Evolutionary conservation across 2,329 filamentous ascomycete genomes (phyloP), one percentile per base, ranked within the genome.

Genomic region (Fusarium globosum): DNA sequence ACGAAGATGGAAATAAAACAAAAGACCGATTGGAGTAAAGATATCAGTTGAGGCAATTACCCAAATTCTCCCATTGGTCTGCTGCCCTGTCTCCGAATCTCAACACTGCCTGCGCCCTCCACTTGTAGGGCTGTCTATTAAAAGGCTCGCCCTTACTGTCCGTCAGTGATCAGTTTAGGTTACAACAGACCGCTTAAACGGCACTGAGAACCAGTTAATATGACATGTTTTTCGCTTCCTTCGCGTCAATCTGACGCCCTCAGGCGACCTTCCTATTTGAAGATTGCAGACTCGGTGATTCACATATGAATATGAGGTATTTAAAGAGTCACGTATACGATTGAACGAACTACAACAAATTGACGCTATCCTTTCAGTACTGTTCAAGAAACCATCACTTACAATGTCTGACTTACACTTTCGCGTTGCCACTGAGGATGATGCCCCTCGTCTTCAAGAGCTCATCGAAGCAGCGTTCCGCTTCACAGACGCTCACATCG

Each of bases 401-500:
- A 18, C 23, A 57, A 57, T 57, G 55, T 26, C 38, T 39, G 26
- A 55, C 51, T 30, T 41, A 2, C 66, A 78, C 14, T 85, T 85
- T 63, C 83, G 83, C 60, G 52, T 76, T 39, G 84, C 84, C 53
- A 82, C 77, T 13, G 45, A 63, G 12, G 76, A 82, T 6, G 83
- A 86, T 62, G 84, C 81, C 1, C 56, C 69, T 1, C 77, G 69
- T 12, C 61, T 86, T 33, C 82, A 82, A 35, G 65, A 79, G 21
- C 78, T 86, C 3, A 80, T 85, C 2, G 77, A 85, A 57, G 71
- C 79, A 18, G 82, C 84, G 0, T 86, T 86, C 52, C 83, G 82
- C 39, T 78, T 83, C 49, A 76, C 80, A 7, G 84, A 85, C 46
- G 81, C 68, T 65, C 76, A 83, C 55, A 64, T 78, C 61, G 58